Percentiles rank a stretch among this genome's conserved stretches.
Conservation (phyloP, 805 yeast genomes). For the Maudiozyma turicensis region DNA sequence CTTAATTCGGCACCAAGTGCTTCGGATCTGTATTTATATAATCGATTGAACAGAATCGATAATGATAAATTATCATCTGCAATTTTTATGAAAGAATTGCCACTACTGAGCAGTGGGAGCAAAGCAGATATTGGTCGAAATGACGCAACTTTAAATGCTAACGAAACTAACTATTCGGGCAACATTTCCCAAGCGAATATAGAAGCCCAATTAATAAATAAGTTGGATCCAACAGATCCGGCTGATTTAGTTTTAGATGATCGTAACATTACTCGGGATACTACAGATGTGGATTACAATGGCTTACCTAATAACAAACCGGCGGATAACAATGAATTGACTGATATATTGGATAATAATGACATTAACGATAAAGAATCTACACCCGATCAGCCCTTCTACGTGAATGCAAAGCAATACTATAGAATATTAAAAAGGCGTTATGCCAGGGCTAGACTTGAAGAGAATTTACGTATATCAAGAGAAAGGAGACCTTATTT, state of each 20-base stretch:
- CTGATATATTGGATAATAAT: too few species aligned
- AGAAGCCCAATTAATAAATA: not conserved
- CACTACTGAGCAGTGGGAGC: not conserved
- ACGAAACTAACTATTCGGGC: not conserved
- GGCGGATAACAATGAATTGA: not conserved
- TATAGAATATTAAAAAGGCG: constrained; percentile 90
- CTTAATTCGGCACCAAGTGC: not conserved
- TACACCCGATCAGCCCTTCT: constrained; percentile 73
- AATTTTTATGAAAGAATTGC: not conserved
- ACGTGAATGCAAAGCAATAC: constrained; percentile 96
- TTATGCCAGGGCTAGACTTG: constrained; percentile 85
- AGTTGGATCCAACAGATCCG: not conserved
- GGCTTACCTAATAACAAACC: not conserved
- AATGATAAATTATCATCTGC: not conserved
- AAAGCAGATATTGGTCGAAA: not conserved
- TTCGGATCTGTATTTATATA: constrained; percentile 4
- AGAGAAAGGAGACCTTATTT: constrained; percentile 88
- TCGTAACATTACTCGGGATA: not conserved
- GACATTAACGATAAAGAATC: not conserved
- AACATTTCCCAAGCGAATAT: not conserved
- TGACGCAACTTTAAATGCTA: not conserved
- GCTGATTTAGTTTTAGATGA: not conserved
- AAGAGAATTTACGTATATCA: constrained; percentile 77
- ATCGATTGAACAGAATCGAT: constrained; percentile 1
- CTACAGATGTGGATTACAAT: not conserved